Base-by-base conservation (phyloP, 352 stramenopile species). In the Pythium diclinum region DNA sequence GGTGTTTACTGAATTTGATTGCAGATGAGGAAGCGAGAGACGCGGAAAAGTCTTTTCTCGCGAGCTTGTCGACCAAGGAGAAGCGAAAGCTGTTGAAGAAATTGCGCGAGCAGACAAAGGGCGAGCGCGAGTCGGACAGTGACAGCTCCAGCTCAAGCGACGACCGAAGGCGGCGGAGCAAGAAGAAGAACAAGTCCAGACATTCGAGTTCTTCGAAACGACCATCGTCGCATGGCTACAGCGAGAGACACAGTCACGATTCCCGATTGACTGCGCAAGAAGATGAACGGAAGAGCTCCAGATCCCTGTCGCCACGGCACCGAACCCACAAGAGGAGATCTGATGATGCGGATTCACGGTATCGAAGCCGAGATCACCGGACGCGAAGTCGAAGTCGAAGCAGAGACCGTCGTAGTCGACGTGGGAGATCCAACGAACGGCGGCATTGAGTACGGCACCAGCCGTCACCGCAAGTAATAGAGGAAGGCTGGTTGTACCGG, bases 1-100 rank as follows among this genome's bases (percentile, higher is more conserved):
- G n/a, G n/a, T n/a, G n/a, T n/a, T n/a, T n/a, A n/a, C n/a, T n/a
- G n/a, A n/a, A 48, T n/a, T 59, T 11, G 42, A 13, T 33, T 74
- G 34, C 68, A 46, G 40, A 71, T 53, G 63, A 57, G 33, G 76
- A 80, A 33, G 49, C 58, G 2, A 53, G 58, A 7, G 71, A 87
- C 25, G 55, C 67, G 2, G 81, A 91, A 67, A 67, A 79, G 21
- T 72, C 63, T 36, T 87, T 81, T 21, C 56, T 92, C 5, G 74
- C 79, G 14, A 76, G 65, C 8, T 67, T 91, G n/a, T 90, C 83
- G 8, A 69, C 67, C 3, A 90, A 88, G 56, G 79, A 91, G 59
- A 89, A 90, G 65, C 88, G 79, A 23, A 53, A 56, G 32, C 59
- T 86, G 23, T 48, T 88, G 16, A 89, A 88, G 61, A 89, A 88